These are phyloP conservation scores for Candida saitoana DNA, from an alignment of 805 yeast genomes.

Conservation along the genomic window DNA sequence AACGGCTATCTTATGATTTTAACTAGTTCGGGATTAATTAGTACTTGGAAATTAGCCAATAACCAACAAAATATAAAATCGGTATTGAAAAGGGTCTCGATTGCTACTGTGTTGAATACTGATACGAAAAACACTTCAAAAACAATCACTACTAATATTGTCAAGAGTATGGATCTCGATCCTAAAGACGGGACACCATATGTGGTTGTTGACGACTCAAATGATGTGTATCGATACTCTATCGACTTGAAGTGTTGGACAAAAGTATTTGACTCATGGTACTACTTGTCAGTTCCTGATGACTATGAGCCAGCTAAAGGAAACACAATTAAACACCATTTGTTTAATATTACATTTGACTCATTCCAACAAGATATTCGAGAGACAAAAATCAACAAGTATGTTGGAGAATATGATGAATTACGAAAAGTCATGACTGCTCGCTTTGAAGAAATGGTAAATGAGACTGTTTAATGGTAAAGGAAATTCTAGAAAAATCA, in stretches of 20 bases:
- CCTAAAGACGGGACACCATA: slow-evolving; percentile 38
- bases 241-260: slow-evolving; percentile 45
- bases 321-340: background rate
- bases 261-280: slow-evolving; percentile 45
- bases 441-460: slow-evolving; percentile 9
- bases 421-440: slow-evolving; percentile 14
- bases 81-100: slow-evolving; percentile 41
- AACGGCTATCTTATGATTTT: slow-evolving; percentile 37
- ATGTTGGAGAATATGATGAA: slow-evolving; percentile 11
- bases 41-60: slow-evolving; percentile 45
- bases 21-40: slow-evolving; percentile 48
- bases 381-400: slow-evolving; percentile 10
- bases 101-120: slow-evolving; percentile 50
- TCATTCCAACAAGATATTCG: slow-evolving; percentile 13
- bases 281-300: slow-evolving; percentile 12
- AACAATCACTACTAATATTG: slow-evolving; percentile 13
- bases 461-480: background rate
- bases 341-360: slow-evolving; percentile 3
- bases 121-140: slow-evolving; percentile 11
- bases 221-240: slow-evolving; percentile 42
- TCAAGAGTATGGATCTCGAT: slow-evolving; percentile 29
- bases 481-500: too few species aligned
- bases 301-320: background rate
- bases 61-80: slow-evolving; percentile 19
- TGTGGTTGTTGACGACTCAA: slow-evolving; percentile 30